A percentile compares a stretch with the other conserved stretches of the same genome.
phyloP scores from a whole-genome alignment of 352 stramenopile genomes.

The Phytophthora pisi region DNA sequence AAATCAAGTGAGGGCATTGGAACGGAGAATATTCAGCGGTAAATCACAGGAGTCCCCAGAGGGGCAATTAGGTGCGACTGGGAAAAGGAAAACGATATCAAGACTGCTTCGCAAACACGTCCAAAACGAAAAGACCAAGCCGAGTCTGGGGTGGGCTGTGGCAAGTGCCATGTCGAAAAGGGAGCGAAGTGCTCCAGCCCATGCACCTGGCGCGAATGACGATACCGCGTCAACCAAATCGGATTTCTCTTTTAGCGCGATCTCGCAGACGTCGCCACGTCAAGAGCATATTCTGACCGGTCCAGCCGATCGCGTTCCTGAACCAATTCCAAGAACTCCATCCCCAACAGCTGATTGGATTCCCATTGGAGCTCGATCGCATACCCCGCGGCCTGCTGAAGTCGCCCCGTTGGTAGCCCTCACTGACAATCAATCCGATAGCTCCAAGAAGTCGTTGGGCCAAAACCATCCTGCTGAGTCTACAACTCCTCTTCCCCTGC shows the following conservation, averaged over 20 bases:
- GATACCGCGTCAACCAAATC: neutral
- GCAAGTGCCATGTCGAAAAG: conserved; percentile 24
- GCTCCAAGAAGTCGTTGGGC: conserved; percentile 1
- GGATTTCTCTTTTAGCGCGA: neutral
- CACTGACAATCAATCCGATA: neutral
- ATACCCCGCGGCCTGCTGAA: neutral
- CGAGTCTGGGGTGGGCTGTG: conserved; percentile 23
- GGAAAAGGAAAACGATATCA: conserved; percentile 52
- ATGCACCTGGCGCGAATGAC: conserved; percentile 1
- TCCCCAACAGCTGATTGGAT: neutral
- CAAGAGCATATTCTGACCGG: neutral
- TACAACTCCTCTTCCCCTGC: neutral
- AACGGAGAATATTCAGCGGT: conserved; percentile 38
- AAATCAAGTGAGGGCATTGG: conserved; percentile 55
- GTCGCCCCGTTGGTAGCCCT: neutral
- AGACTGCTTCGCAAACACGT: conserved; percentile 57
- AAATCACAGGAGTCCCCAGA: conserved; percentile 25
- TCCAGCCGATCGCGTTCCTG: neutral
- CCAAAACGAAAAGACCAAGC: conserved; percentile 40
- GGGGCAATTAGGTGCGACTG: conserved; percentile 12
- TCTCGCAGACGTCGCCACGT: neutral
- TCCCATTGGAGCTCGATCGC: neutral
- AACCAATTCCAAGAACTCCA: conserved; percentile 1
- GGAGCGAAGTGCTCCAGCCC: neutral
- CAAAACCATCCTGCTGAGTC: conserved; percentile 9